Conservation (phyloP, 192 early-diverging fungal species). For the Entophlyctis helioformis region DNA sequence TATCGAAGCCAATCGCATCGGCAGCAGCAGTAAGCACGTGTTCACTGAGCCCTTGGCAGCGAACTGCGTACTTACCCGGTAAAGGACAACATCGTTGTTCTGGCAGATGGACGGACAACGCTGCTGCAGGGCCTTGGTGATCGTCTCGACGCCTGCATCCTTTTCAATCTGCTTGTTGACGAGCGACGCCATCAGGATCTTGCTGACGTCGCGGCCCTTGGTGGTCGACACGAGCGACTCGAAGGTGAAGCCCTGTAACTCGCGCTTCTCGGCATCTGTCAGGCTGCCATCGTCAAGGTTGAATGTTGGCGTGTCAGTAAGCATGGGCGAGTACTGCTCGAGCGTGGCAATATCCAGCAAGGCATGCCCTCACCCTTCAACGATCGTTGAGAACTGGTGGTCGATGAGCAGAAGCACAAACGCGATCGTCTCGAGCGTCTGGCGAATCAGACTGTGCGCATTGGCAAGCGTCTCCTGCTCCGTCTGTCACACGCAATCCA, state of each 20-base stretch:
- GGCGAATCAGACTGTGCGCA: constrained; percentile 40
- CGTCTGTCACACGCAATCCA: no score
- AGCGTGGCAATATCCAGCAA: not conserved
- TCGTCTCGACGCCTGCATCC: constrained; percentile 35
- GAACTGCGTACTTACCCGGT: constrained; percentile 42
- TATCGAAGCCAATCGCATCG: constrained; percentile 25
- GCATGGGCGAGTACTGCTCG: no score
- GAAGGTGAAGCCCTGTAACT: constrained; percentile 38
- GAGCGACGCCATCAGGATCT: constrained; percentile 50
- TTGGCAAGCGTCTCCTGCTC: constrained; percentile 50
- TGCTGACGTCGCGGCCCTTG: constrained; percentile 40
- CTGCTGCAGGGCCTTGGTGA: constrained; percentile 49
- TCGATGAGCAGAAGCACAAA: constrained; percentile 56
- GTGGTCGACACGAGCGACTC: constrained; percentile 37
- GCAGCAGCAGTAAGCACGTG: constrained; percentile 34
- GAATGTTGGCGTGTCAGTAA: no score
- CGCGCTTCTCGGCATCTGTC: no score
- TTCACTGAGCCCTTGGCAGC: constrained; percentile 16
- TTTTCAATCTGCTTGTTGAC: constrained; percentile 44
- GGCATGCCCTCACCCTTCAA: not conserved
- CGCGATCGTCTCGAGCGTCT: constrained; percentile 51
- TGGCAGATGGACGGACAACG: constrained; percentile 56
- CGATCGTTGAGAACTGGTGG: constrained; percentile 32
- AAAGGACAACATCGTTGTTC: constrained; percentile 49
- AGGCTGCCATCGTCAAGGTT: no score